A percentile compares a stretch with the other conserved stretches of the same genome.
Evolutionary conservation across 1,284 basidiomycete genomes (phyloP).

Genomic region (Malassezia arunalokei): DNA sequence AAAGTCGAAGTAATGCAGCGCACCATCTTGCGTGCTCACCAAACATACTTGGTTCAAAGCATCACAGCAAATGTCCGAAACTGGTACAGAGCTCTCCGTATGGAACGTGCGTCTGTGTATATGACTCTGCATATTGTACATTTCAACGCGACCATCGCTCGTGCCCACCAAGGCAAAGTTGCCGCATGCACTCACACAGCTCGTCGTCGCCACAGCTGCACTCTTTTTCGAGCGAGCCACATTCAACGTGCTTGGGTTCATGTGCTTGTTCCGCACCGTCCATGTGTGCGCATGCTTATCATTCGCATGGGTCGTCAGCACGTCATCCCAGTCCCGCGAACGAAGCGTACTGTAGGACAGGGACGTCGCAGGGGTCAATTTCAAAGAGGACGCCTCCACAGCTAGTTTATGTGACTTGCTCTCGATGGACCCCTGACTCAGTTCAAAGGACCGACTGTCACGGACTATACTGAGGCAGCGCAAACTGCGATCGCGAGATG

Average conservation of each 20-base stretch:
- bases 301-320: constrained; percentile 74
- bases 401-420: constrained; percentile 73
- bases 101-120: constrained; percentile 58
- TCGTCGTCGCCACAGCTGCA: constrained; percentile 49
- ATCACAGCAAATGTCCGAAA: constrained; percentile 72
- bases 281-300: constrained; percentile 28
- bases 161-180: constrained; percentile 71
- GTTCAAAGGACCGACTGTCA: constrained; percentile 56
- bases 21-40: constrained; percentile 75
- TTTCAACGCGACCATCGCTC: constrained; percentile 32
- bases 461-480: constrained; percentile 79
- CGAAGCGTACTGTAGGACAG: constrained; percentile 68
- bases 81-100: constrained; percentile 20
- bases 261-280: constrained; percentile 35
- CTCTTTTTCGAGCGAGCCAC: constrained; percentile 20
- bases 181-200: constrained; percentile 75
- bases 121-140: constrained; percentile 61
- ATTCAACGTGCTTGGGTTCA: constrained; percentile 20
- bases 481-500: constrained; percentile 61
- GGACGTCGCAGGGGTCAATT: constrained; percentile 58
- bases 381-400: constrained; percentile 56
- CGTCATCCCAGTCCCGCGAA: constrained; percentile 93
- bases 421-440: constrained; percentile 69
- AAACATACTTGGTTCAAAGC: constrained; percentile 69
- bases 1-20: constrained; percentile 91